phyloP scores from a whole-genome alignment of 441 rosid species.

The Aleurites moluccanus region DNA sequence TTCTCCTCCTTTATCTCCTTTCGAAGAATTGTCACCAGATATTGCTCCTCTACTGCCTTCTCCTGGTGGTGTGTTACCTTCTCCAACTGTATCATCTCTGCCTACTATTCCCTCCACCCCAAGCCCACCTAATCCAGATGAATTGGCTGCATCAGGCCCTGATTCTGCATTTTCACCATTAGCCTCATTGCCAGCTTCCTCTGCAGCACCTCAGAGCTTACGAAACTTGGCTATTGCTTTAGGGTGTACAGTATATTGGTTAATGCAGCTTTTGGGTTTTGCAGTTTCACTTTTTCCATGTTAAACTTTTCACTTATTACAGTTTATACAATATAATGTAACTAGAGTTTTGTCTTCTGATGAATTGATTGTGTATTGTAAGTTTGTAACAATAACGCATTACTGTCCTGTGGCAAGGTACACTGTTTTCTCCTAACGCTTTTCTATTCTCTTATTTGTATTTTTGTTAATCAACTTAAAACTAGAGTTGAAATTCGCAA shows the following conservation, averaged over 20 bases:
- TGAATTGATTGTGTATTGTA: neutral
- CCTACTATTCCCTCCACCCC: constrained; percentile 80
- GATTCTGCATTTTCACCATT: constrained; percentile 53
- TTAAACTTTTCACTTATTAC: constrained; percentile 8
- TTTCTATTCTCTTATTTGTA: neutral
- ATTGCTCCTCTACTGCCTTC: constrained; percentile 81
- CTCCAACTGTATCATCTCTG: constrained; percentile 47
- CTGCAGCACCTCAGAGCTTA: constrained; percentile 28
- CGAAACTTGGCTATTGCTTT: constrained; percentile 20
- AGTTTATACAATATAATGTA: constrained; percentile 19
- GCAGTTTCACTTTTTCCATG: constrained; percentile 6
- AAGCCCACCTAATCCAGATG: constrained; percentile 66
- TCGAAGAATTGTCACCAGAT: constrained; percentile 66
- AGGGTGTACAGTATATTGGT: constrained; percentile 29
- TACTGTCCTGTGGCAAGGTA: neutral
- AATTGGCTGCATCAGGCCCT: constrained; percentile 32
- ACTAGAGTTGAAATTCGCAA: no score
- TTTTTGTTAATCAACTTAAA: neutral
- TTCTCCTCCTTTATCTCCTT: constrained; percentile 34
- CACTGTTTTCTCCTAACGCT: neutral
- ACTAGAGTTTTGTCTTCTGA: constrained; percentile 11
- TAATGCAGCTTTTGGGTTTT: constrained; percentile 22
- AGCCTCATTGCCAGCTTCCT: constrained; percentile 44
- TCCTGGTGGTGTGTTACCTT: constrained; percentile 45
- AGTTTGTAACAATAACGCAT: neutral